Percentiles rank a stretch among this genome's conserved stretches.
These are phyloP conservation scores for Penicillium turbatum DNA, from an alignment of 495 filamentous ascomycete species.

Conservation along the genomic window DNA sequence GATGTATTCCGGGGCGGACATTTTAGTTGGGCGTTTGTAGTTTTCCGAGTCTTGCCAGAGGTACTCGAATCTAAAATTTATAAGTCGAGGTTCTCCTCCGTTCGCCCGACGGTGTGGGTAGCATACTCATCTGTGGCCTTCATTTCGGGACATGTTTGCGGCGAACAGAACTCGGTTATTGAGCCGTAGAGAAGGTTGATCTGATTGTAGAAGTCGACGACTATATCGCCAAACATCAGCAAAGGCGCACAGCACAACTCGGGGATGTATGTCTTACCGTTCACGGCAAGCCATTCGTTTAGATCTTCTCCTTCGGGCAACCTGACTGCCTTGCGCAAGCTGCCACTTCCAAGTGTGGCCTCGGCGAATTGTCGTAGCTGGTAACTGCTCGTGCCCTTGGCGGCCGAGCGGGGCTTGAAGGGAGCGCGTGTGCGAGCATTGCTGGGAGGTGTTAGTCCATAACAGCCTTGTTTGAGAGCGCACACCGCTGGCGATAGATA, in stretches of 20 bases:
- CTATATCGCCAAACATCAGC: slow-evolving; percentile 40
- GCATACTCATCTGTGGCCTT: slow-evolving; percentile 96
- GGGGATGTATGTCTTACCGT: slow-evolving; percentile 54
- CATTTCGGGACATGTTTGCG: slow-evolving; percentile 96
- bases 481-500: slow-evolving; percentile 42
- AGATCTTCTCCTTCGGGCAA: slow-evolving; percentile 94
- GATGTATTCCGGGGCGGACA: slow-evolving; percentile 95
- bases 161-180: slow-evolving; percentile 98
- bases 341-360: slow-evolving; percentile 91
- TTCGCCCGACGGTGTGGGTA: no score
- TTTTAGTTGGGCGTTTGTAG: slow-evolving; percentile 94
- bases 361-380: slow-evolving; percentile 97
- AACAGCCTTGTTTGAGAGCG: slow-evolving; percentile 34
- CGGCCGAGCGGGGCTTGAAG: slow-evolving; percentile 84
- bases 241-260: background rate
- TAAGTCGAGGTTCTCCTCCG: background rate
- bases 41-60: slow-evolving; percentile 95
- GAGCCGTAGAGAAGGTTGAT: slow-evolving; percentile 98
- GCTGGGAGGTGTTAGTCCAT: slow-evolving; percentile 54
- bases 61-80: slow-evolving; percentile 75
- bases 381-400: slow-evolving; percentile 89
- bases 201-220: slow-evolving; percentile 99
- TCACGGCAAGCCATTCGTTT: slow-evolving; percentile 97
- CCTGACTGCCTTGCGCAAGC: slow-evolving; percentile 92
- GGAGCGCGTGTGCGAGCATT: slow-evolving; percentile 85